Evolutionary conservation across 345 rosid species (phyloP).

Genomic region (Cardiospermum halicacabum): DNA sequence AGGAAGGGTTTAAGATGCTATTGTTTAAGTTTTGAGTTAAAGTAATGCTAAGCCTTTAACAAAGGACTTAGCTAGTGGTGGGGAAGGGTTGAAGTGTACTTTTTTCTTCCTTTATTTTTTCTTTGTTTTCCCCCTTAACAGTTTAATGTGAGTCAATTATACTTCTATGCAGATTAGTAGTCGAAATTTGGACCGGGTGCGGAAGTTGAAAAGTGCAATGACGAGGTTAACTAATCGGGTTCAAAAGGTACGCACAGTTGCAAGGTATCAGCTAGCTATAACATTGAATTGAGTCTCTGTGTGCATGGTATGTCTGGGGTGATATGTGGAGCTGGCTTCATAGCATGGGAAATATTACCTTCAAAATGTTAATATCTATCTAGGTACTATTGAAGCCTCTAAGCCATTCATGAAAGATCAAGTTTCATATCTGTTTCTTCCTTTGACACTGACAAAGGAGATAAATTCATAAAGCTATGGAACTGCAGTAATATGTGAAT

Average conservation of each 20-base stretch:
- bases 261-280: not conserved
- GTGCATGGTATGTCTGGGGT: not conserved
- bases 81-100: not conserved
- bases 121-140: not conserved
- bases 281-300: no score
- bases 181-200: constrained; percentile 47
- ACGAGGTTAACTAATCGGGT: constrained; percentile 52
- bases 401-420: not conserved
- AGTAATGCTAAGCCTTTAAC: no score
- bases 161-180: constrained; percentile 48
- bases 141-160: constrained; percentile 3
- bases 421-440: not conserved
- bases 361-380: not conserved
- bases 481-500: not conserved
- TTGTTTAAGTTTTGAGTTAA: no score
- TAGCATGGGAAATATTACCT: not conserved
- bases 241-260: constrained; percentile 36
- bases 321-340: not conserved
- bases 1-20: no score
- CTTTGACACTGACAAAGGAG: not conserved
- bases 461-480: not conserved
- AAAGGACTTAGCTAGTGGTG: no score
- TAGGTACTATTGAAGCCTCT: not conserved
- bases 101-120: not conserved
- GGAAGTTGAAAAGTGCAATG: constrained; percentile 56